Evolutionary conservation across 2,329 filamentous ascomycete genomes (phyloP).

Genomic region (Talaromyces sp.): DNA sequence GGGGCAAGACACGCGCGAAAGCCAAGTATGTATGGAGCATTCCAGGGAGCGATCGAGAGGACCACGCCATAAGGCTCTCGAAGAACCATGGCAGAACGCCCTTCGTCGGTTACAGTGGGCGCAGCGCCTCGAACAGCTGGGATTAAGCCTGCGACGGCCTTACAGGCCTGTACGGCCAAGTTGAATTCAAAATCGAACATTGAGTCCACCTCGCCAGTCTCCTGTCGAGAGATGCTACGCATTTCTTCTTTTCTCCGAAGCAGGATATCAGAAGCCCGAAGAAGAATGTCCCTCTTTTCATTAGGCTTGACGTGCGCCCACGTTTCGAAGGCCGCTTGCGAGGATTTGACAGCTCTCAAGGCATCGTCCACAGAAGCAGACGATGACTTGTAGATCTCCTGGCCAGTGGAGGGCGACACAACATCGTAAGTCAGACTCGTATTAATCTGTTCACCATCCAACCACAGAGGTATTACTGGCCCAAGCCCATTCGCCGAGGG

Average conservation of each 20-base stretch:
- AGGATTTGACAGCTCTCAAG: constrained; percentile 51
- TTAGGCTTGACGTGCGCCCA: constrained; percentile 61
- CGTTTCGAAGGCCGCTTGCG: constrained; percentile 57
- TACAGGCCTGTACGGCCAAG: neutral
- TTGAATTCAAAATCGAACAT: neutral
- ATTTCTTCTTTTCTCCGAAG: constrained; percentile 33
- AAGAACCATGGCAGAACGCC: neutral
- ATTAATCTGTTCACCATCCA: neutral
- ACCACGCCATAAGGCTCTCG: neutral
- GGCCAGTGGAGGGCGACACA: neutral
- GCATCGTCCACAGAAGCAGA: constrained; percentile 29
- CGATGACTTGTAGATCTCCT: neutral
- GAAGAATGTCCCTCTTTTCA: constrained; percentile 65
- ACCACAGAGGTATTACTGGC: neutral
- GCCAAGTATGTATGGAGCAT: constrained; percentile 1
- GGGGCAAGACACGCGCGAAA: neutral
- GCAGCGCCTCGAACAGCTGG: neutral
- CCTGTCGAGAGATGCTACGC: neutral
- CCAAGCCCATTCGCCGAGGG: neutral
- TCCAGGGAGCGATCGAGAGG: constrained; percentile 6
- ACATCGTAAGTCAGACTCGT: neutral
- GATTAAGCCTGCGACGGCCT: neutral
- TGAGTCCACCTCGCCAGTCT: neutral
- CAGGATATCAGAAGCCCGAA: constrained; percentile 63
- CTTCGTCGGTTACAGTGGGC: neutral